These are phyloP conservation scores for Venturia nashicola DNA, from an alignment of 2,329 filamentous ascomycete species.

Conservation along the genomic window DNA sequence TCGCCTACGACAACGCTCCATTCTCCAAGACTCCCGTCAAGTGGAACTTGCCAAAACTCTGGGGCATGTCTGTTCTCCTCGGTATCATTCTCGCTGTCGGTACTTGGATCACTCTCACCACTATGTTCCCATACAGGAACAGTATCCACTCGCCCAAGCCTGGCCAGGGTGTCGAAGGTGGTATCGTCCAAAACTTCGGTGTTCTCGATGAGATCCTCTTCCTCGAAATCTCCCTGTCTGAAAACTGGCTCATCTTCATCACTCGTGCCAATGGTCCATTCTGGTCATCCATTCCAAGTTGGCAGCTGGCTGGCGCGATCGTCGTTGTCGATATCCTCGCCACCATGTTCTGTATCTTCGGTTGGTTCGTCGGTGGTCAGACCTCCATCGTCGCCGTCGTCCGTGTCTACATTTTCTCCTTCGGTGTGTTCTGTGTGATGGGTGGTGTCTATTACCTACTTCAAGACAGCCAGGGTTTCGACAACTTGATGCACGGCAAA, in stretches of 20 bases:
- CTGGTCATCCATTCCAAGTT: slow-evolving; percentile 81
- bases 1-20: slow-evolving; percentile 86
- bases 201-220: slow-evolving; percentile 72
- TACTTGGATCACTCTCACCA: slow-evolving; percentile 82
- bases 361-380: slow-evolving; percentile 59
- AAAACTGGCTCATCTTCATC: slow-evolving; percentile 97
- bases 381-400: slow-evolving; percentile 76
- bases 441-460: slow-evolving; percentile 70
- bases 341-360: slow-evolving; percentile 75
- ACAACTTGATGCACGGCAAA: slow-evolving; percentile 90
- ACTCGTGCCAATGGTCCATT: slow-evolving; percentile 86
- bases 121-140: slow-evolving; percentile 49
- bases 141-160: slow-evolving; percentile 11
- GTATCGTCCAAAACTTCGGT: slow-evolving; percentile 85
- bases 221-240: slow-evolving; percentile 78
- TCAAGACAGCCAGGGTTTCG: slow-evolving; percentile 68
- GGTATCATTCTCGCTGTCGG: slow-evolving; percentile 70
- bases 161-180: slow-evolving; percentile 50
- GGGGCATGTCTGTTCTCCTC: slow-evolving; percentile 81
- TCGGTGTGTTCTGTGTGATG: slow-evolving; percentile 79
- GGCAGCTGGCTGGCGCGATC: slow-evolving; percentile 70
- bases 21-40: slow-evolving; percentile 80
- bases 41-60: slow-evolving; percentile 90
- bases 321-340: slow-evolving; percentile 71
- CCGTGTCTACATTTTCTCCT: slow-evolving; percentile 83